Evolutionary conservation across 306 rosid genomes (phyloP), one percentile per base, ranked within the genome.

Genomic region (Cicer pinnatifidum): DNA sequence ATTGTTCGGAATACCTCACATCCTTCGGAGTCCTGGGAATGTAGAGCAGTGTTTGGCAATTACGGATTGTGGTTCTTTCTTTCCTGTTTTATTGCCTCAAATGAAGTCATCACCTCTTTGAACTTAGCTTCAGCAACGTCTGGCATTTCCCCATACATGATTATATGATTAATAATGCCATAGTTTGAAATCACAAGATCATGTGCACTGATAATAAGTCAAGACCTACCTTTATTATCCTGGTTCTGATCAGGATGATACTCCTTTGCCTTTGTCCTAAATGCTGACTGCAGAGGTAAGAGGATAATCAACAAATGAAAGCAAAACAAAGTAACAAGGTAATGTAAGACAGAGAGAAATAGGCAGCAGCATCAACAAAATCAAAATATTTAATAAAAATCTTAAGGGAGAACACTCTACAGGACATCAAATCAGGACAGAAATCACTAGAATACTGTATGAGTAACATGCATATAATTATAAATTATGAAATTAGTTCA

Each of bases 211-310:
- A 84, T 10, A 53, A 76, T 41, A 51, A 39, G 46, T 54, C 70
- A 79, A 71, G 10, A 40, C 71, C 68, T 71, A 90, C 99, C 97
- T 86, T 78, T 91, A 80, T 91, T 90, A 50, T 87, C 77, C 81
- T 87, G 99, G 91, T 91, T 95, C 76, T 91, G 99, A 84, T 95
- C 99, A 44, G 99, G 99, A 86, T 95, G 99, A 70, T 85, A 86
- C 81, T 87, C 88, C 88, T 85, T 91, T 58, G 99, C 99, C 86
- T 90, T 95, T 52, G 85, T 72, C 85, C 96, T 85, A 79, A 90
- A 95, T 65, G 99, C 99, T 59, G 92, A 85, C 99, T 95, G 85
- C 86, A 52, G 61, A 43, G 76, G 75, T 8, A 50, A 72, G 50
- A 54, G 52, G 33, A 67, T 23, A 45, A 45, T 35, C 52, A 46